A percentile compares a stretch with the other conserved stretches of the same genome.
These are phyloP conservation scores for Gaeumannomyces sp. DNA, from an alignment of 2,329 filamentous ascomycete species.

Conservation along the genomic window DNA sequence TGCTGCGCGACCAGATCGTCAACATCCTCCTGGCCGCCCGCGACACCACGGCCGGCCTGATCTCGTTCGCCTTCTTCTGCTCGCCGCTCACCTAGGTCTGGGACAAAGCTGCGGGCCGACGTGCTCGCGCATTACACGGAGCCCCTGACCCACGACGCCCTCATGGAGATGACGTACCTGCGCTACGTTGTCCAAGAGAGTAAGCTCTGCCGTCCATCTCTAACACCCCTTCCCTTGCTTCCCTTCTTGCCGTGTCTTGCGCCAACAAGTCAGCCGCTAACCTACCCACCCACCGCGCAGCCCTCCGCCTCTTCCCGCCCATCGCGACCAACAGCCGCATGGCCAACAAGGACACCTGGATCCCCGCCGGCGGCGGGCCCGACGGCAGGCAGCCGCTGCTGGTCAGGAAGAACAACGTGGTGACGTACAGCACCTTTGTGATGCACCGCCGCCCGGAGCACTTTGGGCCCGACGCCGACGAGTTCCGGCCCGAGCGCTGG, in stretches of 20 bases:
- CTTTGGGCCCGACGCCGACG: conserved; percentile 12
- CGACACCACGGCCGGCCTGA: conserved; percentile 5
- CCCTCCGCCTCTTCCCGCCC: conserved; percentile 38
- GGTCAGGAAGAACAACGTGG: conserved; percentile 34
- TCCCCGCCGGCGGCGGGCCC: conserved; percentile 40
- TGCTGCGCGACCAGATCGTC: conserved; percentile 1
- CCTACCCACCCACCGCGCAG: conserved; percentile 15
- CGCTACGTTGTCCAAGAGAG: conserved; percentile 67
- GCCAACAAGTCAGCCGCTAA: no score
- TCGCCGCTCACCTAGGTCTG: neutral
- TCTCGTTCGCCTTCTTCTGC: neutral
- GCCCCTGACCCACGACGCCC: conserved; percentile 62
- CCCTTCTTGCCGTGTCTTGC: no score
- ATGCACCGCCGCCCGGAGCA: conserved; percentile 20
- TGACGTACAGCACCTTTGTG: conserved; percentile 31
- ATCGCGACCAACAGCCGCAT: conserved; percentile 35
- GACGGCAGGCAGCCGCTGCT: conserved; percentile 37
- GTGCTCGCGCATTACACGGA: conserved; percentile 28
- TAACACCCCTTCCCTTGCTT: neutral
- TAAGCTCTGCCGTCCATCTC: conserved; percentile 65
- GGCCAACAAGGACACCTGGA: conserved; percentile 36
- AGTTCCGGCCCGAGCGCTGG: conserved; percentile 13
- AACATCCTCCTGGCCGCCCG: conserved; percentile 8
- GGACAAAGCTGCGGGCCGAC: conserved; percentile 1
- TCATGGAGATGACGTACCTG: conserved; percentile 83